These are phyloP conservation scores for Nephelium lappaceum DNA, from an alignment of 345 rosid genomes.

Conservation along the genomic window DNA sequence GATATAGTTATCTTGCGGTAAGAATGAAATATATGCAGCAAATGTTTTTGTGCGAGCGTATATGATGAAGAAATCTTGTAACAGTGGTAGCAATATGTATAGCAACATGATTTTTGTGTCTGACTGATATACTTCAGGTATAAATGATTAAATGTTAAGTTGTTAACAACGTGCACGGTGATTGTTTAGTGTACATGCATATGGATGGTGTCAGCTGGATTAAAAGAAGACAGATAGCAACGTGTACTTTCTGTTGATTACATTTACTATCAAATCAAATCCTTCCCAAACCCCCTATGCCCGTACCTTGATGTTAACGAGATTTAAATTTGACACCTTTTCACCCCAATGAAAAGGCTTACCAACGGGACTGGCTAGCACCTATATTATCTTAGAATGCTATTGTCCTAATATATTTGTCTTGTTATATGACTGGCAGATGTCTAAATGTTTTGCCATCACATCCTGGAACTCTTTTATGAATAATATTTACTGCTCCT, in stretches of 20 bases:
- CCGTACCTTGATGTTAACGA: too few species aligned
- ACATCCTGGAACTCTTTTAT: not conserved
- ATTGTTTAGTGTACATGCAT: not conserved
- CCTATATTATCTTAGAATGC: not conserved
- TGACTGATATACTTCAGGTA: not conserved
- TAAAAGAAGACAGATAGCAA: not conserved
- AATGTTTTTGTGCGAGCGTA: not conserved
- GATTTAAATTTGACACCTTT: too few species aligned
- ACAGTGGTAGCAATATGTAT: not conserved
- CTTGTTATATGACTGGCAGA: not conserved
- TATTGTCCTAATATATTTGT: not conserved
- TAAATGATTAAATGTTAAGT: not conserved
- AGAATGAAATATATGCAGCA: not conserved
- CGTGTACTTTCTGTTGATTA: not conserved
- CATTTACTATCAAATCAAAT: not conserved
- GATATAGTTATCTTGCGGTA: not conserved
- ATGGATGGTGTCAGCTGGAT: not conserved
- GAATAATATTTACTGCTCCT: not conserved
- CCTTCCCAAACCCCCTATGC: not conserved
- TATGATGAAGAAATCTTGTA: not conserved
- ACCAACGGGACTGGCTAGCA: too few species aligned
- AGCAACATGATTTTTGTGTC: not conserved
- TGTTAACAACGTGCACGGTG: not conserved
- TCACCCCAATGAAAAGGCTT: too few species aligned
- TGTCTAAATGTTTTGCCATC: not conserved